Evolutionary conservation across 805 yeast genomes (phyloP).

Genomic region (Torulaspora franciscae): DNA sequence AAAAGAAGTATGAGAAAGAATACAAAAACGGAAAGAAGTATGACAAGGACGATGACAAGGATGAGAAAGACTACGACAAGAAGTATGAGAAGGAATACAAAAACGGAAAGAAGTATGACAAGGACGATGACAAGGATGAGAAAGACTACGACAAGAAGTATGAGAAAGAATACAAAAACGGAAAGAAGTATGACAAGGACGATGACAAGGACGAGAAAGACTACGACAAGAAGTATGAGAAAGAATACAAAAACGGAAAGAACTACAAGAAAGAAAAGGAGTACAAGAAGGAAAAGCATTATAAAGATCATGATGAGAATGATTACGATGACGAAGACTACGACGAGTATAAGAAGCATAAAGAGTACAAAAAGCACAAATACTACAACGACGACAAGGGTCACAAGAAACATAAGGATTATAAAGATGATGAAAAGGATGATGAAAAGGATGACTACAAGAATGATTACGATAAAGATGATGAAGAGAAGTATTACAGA

Average conservation of each 20-base stretch:
- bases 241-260: constrained; percentile 1
- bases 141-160: background rate
- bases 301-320: constrained; percentile 3
- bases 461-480: background rate
- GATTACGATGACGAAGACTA: constrained; percentile 5
- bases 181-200: background rate
- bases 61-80: background rate
- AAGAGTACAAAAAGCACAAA: constrained; percentile 1
- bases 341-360: constrained; percentile 1
- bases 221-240: background rate
- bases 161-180: background rate
- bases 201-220: background rate
- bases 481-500: constrained; percentile 1
- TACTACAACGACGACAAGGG: background rate
- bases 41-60: background rate
- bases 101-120: constrained; percentile 1
- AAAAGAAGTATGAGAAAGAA: background rate
- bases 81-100: background rate
- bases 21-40: background rate
- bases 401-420: background rate
- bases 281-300: constrained; percentile 1
- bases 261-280: background rate
- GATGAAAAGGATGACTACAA: background rate
- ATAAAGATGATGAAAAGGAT: constrained; percentile 1
- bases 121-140: background rate